Base-by-base conservation (phyloP, 208 protist genomes). In the Trypanosoma rangeli region DNA sequence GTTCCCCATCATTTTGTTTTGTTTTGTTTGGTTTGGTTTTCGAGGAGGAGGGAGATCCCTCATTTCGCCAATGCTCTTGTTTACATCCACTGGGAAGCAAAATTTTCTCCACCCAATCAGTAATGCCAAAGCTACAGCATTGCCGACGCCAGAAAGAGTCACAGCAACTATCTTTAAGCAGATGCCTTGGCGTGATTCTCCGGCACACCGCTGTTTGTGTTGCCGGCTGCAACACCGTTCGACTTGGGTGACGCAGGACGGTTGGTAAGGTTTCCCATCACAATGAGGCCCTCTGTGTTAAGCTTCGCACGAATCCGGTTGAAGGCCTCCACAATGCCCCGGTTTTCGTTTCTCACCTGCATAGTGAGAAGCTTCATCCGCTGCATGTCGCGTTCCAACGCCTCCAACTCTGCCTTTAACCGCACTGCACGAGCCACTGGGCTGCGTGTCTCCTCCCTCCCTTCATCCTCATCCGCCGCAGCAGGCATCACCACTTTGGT, bases 331-430 rank as follows among this genome's bases (percentile, higher is more conserved):
- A 88, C 83, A 28, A 93, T 82, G 37, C 67, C 55, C 26, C 61
- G 82, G 74, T 95, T 95, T 53, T 91, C 63, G 53, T 54, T 83
- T 8, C 55, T 71, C 18, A 93, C 54, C 26, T 89, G 76, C 50
- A 79, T 60, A 37, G 82, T 79, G 26, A 93, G 39, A 13, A 73
- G 22, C 52, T 74, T 66, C 76, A 89, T 71, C 7, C 74, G 80
- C 26, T 76, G 57, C 67, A 92, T 70, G 52, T 92, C 78, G 28
- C 66, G 63, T 20, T 94, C 84, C 9, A 94, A 76, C 15, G 57
- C 70, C 12, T 81, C 79, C 22, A 92, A 76, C 48, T 94, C 89
- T 28, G 70, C 60, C 52, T 78, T 73, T 44, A 86, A 57, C 55
- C 76, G 75, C 29, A 54, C 73, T 16, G 68, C 76, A 9, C 63